Conservation (phyloP, 2,329 filamentous ascomycete species). For the Colletotrichum sp. region DNA sequence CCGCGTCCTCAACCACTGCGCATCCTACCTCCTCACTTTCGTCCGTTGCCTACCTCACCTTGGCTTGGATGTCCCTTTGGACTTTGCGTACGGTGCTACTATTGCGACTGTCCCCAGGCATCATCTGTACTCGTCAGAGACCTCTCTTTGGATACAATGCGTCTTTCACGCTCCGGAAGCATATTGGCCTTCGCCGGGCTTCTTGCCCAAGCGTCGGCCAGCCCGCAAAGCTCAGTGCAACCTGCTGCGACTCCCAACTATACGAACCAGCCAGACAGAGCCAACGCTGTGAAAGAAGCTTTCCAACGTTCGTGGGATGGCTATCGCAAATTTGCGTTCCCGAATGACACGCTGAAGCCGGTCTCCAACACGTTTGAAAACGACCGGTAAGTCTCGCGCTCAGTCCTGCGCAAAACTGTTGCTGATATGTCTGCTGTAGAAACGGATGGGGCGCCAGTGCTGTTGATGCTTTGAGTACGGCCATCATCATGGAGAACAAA, state of each 20-base stretch:
- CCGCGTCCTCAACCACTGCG: not conserved
- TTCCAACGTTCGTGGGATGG: conserved; percentile 76
- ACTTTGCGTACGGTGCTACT: not conserved
- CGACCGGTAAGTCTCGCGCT: conserved; percentile 61
- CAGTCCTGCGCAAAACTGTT: not conserved
- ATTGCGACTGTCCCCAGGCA: not conserved
- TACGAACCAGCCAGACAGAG: conserved; percentile 44
- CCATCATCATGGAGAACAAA: conserved; percentile 74
- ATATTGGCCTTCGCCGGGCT: not conserved
- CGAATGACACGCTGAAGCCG: conserved; percentile 76
- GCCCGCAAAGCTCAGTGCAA: not conserved
- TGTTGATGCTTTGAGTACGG: conserved; percentile 81
- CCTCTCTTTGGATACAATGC: not conserved
- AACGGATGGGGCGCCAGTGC: conserved; percentile 87
- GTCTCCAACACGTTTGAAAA: conserved; percentile 69
- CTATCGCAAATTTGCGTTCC: conserved; percentile 77
- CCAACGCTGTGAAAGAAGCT: conserved; percentile 68
- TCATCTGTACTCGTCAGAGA: not conserved
- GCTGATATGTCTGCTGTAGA: conserved; percentile 45
- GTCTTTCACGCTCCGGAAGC: not conserved
- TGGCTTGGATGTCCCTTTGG: not conserved
- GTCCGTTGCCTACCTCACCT: not conserved
- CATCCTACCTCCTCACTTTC: not conserved
- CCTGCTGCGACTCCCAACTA: not conserved
- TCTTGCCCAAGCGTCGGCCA: not conserved